These are phyloP conservation scores for Coniophora puteana DNA, from an alignment of 1,284 basidiomycete genomes.

Conservation along the genomic window DNA sequence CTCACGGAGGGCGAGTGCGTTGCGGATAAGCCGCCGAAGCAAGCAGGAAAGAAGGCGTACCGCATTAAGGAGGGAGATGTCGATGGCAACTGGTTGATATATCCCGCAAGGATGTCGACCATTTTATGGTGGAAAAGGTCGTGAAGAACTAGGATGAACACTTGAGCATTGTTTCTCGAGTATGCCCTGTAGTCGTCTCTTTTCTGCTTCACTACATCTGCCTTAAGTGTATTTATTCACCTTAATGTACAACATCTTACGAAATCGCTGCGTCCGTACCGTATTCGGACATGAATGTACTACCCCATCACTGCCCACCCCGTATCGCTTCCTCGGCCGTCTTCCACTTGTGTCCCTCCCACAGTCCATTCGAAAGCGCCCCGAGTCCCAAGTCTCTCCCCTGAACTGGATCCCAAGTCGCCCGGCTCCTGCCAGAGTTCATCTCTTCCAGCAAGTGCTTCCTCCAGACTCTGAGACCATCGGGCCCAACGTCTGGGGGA, in stretches of 20 bases:
- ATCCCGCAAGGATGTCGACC: slow-evolving; percentile 59
- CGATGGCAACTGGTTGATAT: slow-evolving; percentile 44
- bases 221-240: too few species aligned
- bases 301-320: too few species aligned
- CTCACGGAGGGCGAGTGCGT: slow-evolving; percentile 54
- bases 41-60: slow-evolving; percentile 25
- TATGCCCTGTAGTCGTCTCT: neutral
- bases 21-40: slow-evolving; percentile 31
- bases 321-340: slow-evolving; percentile 13
- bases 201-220: too few species aligned
- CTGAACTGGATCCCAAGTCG: slow-evolving; percentile 17
- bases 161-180: slow-evolving; percentile 36
- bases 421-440: slow-evolving; percentile 17
- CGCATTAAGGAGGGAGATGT: slow-evolving; percentile 35
- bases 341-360: slow-evolving; percentile 20
- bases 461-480: neutral
- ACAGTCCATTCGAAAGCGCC: slow-evolving; percentile 17
- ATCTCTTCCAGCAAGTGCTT: slow-evolving; percentile 2
- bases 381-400: slow-evolving; percentile 4
- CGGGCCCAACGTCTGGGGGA: slow-evolving; percentile 7
- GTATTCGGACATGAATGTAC: too few species aligned
- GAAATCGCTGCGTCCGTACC: too few species aligned
- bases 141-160: slow-evolving; percentile 45
- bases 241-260: too few species aligned
- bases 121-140: slow-evolving; percentile 55